These are phyloP conservation scores for Neurospora cerealis DNA, from an alignment of 495 filamentous ascomycete species.

Conservation along the genomic window DNA sequence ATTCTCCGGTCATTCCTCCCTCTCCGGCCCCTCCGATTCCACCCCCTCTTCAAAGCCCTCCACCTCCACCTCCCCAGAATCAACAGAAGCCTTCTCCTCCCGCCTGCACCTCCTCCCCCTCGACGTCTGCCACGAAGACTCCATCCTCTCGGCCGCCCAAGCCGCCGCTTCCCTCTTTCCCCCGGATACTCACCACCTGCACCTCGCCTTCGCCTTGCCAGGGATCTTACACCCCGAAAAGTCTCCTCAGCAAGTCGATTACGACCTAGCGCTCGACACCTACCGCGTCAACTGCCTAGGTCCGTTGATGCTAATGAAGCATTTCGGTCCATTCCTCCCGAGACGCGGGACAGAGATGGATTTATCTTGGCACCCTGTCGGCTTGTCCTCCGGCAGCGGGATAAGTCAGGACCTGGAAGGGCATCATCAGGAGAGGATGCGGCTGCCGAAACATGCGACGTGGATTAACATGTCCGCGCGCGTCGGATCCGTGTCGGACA, in stretches of 20 bases:
- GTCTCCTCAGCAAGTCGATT: conserved; percentile 51
- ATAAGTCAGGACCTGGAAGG: not conserved
- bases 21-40: too few species aligned
- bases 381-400: not conserved
- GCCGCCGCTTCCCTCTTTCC: conserved; percentile 38
- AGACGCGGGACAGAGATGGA: conserved; percentile 25
- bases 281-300: conserved; percentile 64
- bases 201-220: conserved; percentile 59
- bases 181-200: conserved; percentile 41
- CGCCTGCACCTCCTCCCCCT: conserved; percentile 17
- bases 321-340: conserved; percentile 59
- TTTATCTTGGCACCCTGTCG: not conserved
- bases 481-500: conserved; percentile 65
- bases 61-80: conserved; percentile 15
- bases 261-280: conserved; percentile 44
- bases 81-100: not conserved
- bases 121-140: conserved; percentile 38
- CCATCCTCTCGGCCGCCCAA: conserved; percentile 34
- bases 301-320: conserved; percentile 64
- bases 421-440: not conserved
- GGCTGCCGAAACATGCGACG: conserved; percentile 36
- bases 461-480: conserved; percentile 66
- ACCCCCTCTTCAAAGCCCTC: too few species aligned
- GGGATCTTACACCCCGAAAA: conserved; percentile 71
- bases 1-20: too few species aligned